Evolutionary conservation across 768 basidiomycete genomes (phyloP).

Genomic region (Dacryopinax spathularia): DNA sequence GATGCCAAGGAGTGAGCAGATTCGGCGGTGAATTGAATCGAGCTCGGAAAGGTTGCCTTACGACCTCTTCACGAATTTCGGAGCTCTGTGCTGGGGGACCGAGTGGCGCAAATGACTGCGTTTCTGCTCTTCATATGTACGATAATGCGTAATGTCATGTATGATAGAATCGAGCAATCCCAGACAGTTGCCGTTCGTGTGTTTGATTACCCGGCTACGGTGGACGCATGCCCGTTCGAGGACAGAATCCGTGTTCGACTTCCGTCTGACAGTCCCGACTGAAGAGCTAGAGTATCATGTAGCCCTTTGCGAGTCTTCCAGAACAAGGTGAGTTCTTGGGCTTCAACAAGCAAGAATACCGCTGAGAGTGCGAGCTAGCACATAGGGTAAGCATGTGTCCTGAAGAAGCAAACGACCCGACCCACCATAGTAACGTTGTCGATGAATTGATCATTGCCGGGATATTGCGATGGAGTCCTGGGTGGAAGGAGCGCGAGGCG

Average conservation of each 20-base stretch:
- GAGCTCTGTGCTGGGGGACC: no score
- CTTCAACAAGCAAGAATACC: not conserved
- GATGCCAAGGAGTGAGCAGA: no score
- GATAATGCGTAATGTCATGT: no score
- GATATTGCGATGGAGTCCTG: slow-evolving; percentile 18
- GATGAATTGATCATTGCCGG: slow-evolving; percentile 18
- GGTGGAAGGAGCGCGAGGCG: slow-evolving; percentile 14
- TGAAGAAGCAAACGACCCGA: not conserved
- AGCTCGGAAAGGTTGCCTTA: no score
- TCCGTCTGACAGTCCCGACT: not conserved
- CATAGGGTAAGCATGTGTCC: not conserved
- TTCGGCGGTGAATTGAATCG: no score
- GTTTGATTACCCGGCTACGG: no score
- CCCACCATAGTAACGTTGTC: slow-evolving; percentile 22
- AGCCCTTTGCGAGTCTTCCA: not conserved
- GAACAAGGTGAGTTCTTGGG: not conserved
- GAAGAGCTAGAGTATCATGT: not conserved
- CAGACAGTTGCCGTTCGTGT: no score
- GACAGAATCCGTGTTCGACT: not conserved
- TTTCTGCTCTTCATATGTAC: no score
- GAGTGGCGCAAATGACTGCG: no score
- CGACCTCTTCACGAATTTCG: no score
- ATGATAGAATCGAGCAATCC: no score
- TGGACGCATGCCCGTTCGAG: no score
- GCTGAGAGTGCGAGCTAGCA: not conserved